Percentiles rank a stretch among this genome's conserved stretches.
These are phyloP conservation scores for Pseudogymnoascus sp. DNA, from an alignment of 2,329 filamentous ascomycete species.

Conservation along the genomic window DNA sequence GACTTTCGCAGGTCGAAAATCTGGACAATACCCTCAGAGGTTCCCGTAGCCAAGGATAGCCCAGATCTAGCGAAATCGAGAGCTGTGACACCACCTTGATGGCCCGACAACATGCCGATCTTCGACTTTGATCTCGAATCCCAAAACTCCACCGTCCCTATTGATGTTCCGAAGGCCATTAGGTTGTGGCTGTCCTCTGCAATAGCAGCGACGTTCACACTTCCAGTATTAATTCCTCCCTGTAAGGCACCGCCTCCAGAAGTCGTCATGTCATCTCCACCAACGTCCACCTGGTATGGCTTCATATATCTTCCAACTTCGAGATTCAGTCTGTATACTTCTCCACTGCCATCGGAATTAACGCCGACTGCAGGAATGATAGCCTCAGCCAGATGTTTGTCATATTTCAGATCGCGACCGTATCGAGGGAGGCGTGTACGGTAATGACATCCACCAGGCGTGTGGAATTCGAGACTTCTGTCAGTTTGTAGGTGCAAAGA, in stretches of 20 bases:
- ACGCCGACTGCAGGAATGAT: constrained; percentile 82
- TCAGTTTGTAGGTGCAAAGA: constrained; percentile 90
- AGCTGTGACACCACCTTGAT: constrained; percentile 71
- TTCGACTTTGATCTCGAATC: constrained; percentile 77
- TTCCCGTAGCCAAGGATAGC: constrained; percentile 75
- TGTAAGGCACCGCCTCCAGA: constrained; percentile 68
- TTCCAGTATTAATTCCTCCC: constrained; percentile 75
- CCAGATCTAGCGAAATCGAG: constrained; percentile 80
- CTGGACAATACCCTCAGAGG: constrained; percentile 79
- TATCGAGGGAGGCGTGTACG: constrained; percentile 85
- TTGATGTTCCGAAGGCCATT: constrained; percentile 83
- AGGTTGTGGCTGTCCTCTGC: constrained; percentile 87
- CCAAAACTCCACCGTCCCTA: constrained; percentile 97
- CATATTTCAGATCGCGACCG: constrained; percentile 81
- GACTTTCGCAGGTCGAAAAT: constrained; percentile 90
- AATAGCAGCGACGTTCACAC: constrained; percentile 79
- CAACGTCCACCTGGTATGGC: constrained; percentile 84
- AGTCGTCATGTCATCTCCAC: constrained; percentile 64
- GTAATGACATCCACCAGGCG: constrained; percentile 79
- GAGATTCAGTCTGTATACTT: constrained; percentile 87
- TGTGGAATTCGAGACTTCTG: constrained; percentile 87
- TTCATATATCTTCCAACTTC: constrained; percentile 92
- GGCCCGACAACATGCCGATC: constrained; percentile 65
- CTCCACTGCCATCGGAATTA: constrained; percentile 76
- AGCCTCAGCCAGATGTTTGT: constrained; percentile 72